A percentile compares a stretch with the other conserved stretches of the same genome.
Evolutionary conservation across 805 yeast genomes (phyloP).

Genomic region (Jamesozyma lodderae): DNA sequence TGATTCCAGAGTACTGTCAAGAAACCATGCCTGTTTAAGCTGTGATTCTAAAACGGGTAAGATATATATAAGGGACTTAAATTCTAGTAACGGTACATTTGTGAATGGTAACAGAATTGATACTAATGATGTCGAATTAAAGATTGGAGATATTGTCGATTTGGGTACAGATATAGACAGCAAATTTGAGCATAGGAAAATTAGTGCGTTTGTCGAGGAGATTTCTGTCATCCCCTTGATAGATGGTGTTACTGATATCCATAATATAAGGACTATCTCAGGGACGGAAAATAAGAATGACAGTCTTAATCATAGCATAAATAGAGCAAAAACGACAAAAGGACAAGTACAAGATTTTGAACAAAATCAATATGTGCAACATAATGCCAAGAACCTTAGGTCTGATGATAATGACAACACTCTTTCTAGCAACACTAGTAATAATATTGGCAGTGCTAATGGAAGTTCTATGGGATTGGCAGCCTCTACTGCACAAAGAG

Average conservation of each 20-base stretch:
- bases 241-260: constrained; percentile 13
- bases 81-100: constrained; percentile 91
- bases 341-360: background rate
- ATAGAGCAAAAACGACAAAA: background rate
- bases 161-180: constrained; percentile 79
- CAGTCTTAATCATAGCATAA: background rate
- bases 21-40: constrained; percentile 90
- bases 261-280: background rate
- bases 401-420: background rate
- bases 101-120: constrained; percentile 66
- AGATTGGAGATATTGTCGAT: constrained; percentile 81
- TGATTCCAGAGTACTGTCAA: constrained; percentile 83
- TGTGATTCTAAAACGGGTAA: constrained; percentile 56
- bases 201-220: constrained; percentile 73
- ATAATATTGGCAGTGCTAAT: background rate
- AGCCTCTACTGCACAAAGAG: constrained; percentile 19
- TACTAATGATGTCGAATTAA: constrained; percentile 48
- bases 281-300: background rate
- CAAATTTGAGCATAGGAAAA: constrained; percentile 68
- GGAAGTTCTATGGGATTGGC: background rate
- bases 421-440: too few species aligned
- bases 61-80: constrained; percentile 73
- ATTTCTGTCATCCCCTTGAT: constrained; percentile 43
- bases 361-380: background rate
- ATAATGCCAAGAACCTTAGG: background rate